A percentile compares a stretch with the other conserved stretches of the same genome.
These are phyloP conservation scores for Cytospora mali DNA, from an alignment of 2,329 filamentous ascomycete genomes.

Conservation along the genomic window DNA sequence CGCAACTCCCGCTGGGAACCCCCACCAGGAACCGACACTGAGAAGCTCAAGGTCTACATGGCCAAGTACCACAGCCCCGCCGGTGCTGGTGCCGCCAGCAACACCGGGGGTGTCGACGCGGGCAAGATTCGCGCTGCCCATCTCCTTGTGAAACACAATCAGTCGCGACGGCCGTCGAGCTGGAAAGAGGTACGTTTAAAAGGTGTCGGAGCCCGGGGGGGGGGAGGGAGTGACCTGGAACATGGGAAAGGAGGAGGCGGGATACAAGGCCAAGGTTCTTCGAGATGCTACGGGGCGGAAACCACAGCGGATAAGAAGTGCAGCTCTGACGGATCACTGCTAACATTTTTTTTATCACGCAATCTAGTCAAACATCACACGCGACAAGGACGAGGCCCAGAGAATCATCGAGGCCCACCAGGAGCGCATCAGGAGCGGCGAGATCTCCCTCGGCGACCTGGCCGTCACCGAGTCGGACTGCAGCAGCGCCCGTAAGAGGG, in stretches of 20 bases:
- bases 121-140: conserved; percentile 94
- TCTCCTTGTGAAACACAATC: conserved; percentile 89
- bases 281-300: neutral
- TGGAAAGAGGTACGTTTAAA: conserved; percentile 71
- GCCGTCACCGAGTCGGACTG: conserved; percentile 91
- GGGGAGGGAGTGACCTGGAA: neutral
- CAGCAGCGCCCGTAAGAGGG: conserved; percentile 90
- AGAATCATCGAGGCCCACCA: conserved; percentile 77
- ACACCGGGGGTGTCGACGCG: conserved; percentile 32
- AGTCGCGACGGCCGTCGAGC: conserved; percentile 85
- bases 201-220: too few species aligned
- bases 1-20: conserved; percentile 96
- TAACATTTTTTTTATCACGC: conserved; percentile 18
- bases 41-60: conserved; percentile 95
- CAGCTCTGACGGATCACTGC: neutral
- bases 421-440: conserved; percentile 71
- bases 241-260: neutral
- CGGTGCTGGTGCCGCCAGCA: conserved; percentile 44
- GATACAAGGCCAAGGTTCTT: neutral
- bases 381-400: conserved; percentile 84
- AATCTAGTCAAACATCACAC: conserved; percentile 73
- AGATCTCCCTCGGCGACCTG: conserved; percentile 74
- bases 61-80: conserved; percentile 75
- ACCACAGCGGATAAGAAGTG: neutral
- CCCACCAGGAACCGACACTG: conserved; percentile 81